Base-by-base conservation (phyloP, 169 alveolate species). In the Theileria luwenshuni region DNA sequence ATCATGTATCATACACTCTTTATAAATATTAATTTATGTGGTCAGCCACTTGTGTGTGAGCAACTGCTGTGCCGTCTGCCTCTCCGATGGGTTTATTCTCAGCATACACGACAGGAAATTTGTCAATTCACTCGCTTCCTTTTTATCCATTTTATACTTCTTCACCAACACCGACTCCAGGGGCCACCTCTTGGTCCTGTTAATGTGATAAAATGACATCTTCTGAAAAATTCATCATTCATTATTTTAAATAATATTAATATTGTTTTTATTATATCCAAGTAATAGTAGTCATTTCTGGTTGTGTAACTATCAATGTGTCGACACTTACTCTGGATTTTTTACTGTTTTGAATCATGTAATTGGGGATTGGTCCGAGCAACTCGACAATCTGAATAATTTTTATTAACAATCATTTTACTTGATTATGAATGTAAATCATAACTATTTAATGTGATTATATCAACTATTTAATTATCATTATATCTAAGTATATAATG, bases 21-120 rank as follows among this genome's bases (percentile, higher is more conserved):
- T n/a, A n/a, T n/a, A n/a, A n/a, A n/a, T n/a, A n/a, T n/a, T n/a
- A n/a, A n/a, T n/a, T n/a, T n/a, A n/a, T n/a, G n/a, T 45, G 32
- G 42, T 84, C 45, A 96, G 94, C 99, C 99, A 96, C 47, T 94
- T 94, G 77, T 94, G 97, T 35, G 74, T 79, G 1, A 95, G 90
- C 94, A 94, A 86, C 79, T 87, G 83, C 38, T 91, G 83, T 0
- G 99, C 99, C 23, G 96, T 73, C 19, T 92, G 92, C 63, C 99
- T 83, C 51, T 94, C 92, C 76, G 86, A 93, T 30, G 98, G 98
- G 76, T 92, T 94, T 43, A 80, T 65, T 65, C 86, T 88, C 48
- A 94, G 85, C 96, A 92, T 95, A 7, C 95, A 94, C 64, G 92
- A 68, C 86, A 95, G 69, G 79, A 90, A 93, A 73, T 86, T 77